These are phyloP conservation scores for Penicillium sp. DNA, from an alignment of 2,329 filamentous ascomycete species.

Conservation along the genomic window DNA sequence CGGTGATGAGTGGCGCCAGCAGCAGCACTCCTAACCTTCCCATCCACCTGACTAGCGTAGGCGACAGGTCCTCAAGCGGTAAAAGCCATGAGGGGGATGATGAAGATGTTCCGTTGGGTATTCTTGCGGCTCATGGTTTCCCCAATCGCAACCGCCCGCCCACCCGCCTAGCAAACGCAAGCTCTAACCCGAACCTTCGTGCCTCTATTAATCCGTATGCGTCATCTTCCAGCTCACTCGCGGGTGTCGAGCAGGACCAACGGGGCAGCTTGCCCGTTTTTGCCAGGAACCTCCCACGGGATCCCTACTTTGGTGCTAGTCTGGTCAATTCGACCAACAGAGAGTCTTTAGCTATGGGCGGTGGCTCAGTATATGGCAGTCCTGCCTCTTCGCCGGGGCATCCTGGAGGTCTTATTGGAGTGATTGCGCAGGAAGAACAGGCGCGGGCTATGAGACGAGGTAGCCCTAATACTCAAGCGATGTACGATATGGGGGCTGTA, in stretches of 20 bases:
- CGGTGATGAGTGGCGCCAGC: constrained; percentile 55
- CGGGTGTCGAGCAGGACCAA: constrained; percentile 53
- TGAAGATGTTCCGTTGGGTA: constrained; percentile 82
- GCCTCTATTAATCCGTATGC: constrained; percentile 51
- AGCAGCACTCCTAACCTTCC: constrained; percentile 64
- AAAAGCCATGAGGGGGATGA: constrained; percentile 65
- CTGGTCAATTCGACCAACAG: constrained; percentile 71
- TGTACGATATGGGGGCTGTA: constrained; percentile 36
- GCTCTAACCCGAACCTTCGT: constrained; percentile 71
- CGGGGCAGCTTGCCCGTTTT: constrained; percentile 71
- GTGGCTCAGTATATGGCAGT: constrained; percentile 48
- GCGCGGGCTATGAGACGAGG: constrained; percentile 75
- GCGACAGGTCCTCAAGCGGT: constrained; percentile 38
- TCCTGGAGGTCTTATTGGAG: constrained; percentile 79
- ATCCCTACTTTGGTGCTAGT: constrained; percentile 80
- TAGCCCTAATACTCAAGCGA: constrained; percentile 67
- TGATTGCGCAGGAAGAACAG: constrained; percentile 83
- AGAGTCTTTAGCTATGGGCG: constrained; percentile 72
- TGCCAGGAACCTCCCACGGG: constrained; percentile 76
- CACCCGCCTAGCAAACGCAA: constrained; percentile 62
- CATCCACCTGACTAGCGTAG: constrained; percentile 38
- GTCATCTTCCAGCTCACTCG: constrained; percentile 57
- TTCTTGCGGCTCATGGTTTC: constrained; percentile 86
- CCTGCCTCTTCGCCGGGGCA: constrained; percentile 34
- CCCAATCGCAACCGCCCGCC: constrained; percentile 76